Evolutionary conservation across 2,329 filamentous ascomycete genomes (phyloP).

Genomic region (Pseudocercospora musae): DNA sequence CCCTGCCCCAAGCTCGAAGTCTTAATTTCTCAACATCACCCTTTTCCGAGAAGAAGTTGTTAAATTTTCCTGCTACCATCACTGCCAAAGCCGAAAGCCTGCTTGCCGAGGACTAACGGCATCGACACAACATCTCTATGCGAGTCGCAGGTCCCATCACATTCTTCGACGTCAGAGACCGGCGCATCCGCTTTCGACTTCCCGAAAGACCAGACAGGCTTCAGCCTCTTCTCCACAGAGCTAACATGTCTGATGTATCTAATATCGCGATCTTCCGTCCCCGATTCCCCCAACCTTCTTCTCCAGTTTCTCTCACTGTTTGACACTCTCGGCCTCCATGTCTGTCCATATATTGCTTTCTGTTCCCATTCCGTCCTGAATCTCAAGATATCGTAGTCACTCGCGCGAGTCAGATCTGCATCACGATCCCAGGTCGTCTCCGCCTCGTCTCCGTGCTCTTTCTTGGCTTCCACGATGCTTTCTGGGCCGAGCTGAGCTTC

Average conservation of each 20-base stretch:
- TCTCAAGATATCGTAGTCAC: constrained; percentile 16
- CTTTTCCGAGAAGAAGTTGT: too few relatives aligned
- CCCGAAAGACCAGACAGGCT: background rate
- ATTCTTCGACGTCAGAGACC: background rate
- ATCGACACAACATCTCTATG: background rate
- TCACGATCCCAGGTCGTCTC: constrained; percentile 11
- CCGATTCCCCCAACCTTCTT: background rate
- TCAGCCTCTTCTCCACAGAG: background rate
- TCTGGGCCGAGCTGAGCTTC: background rate
- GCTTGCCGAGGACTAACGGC: background rate
- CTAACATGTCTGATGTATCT: constrained; percentile 8
- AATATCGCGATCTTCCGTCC: background rate
- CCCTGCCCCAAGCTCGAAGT: too few relatives aligned
- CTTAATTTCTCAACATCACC: too few relatives aligned
- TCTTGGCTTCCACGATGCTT: background rate
- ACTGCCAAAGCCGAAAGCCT: background rate
- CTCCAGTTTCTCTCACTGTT: constrained; percentile 18
- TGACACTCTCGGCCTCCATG: constrained; percentile 14
- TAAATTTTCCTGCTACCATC: background rate
- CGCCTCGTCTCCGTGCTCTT: background rate
- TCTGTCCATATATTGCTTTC: constrained; percentile 7
- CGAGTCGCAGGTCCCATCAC: constrained; percentile 3
- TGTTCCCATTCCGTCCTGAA: constrained; percentile 12
- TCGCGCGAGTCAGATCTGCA: constrained; percentile 12
- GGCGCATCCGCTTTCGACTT: background rate